Percentiles rank a stretch among this genome's conserved stretches.
Evolutionary conservation across 73 alveolate species (phyloP).

Genomic region (Uronychia binucleata): DNA sequence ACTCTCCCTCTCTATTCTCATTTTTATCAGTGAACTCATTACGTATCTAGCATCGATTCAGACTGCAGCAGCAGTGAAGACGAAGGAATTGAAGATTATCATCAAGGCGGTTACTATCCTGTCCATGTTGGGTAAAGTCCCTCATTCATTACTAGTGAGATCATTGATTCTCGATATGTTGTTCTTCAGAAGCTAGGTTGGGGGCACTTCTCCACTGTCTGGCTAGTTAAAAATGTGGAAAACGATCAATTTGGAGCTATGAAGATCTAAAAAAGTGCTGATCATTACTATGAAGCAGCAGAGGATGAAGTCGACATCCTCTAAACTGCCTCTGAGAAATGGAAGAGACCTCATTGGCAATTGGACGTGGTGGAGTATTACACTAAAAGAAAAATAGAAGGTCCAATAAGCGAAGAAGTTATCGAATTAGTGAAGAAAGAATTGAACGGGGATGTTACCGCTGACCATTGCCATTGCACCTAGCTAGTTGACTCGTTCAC

Average conservation of each 20-base stretch:
- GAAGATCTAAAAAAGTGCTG: conserved; percentile 92
- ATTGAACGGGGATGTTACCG: conserved; percentile 6
- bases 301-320: conserved; percentile 93
- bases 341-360: conserved; percentile 31
- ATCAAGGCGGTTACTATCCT: conserved; percentile 95
- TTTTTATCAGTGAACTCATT: background rate
- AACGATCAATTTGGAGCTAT: conserved; percentile 73
- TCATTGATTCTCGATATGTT: conserved; percentile 83
- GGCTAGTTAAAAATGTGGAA: conserved; percentile 89
- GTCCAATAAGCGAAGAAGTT: conserved; percentile 23
- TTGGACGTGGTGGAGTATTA: background rate
- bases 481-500: conserved; percentile 63
- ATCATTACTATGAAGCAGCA: conserved; percentile 94
- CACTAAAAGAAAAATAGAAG: background rate
- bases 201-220: conserved; percentile 97
- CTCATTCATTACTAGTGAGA: conserved; percentile 46
- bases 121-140: conserved; percentile 79
- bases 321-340: conserved; percentile 77
- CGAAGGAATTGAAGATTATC: conserved; percentile 83
- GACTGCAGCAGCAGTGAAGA: conserved; percentile 61
- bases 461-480: conserved; percentile 1
- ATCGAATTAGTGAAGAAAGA: conserved; percentile 2
- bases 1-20: background rate
- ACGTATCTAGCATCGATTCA: conserved; percentile 3
- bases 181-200: conserved; percentile 92